Evolutionary conservation across 176 grass and related monocot species (phyloP), one percentile per base, ranked within the genome.

Genomic region (Bromus sterilis): DNA sequence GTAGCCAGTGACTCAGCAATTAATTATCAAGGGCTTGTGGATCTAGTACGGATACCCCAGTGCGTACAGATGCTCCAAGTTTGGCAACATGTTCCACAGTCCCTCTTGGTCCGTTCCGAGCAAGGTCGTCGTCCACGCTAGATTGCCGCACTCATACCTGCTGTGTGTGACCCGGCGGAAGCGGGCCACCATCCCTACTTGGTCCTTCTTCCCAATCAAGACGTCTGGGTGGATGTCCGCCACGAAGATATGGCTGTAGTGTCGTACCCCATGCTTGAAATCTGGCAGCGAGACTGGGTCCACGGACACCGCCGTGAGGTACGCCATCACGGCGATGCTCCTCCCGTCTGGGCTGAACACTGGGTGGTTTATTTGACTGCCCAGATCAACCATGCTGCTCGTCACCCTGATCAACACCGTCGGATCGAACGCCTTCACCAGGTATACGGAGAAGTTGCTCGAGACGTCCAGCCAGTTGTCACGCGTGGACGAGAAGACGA

Each of bases 401-500:
- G 70, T 53, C 62, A 85, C 83, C 56, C 73, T 68, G 0, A 64
- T 64, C 60, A 64, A 8, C 15, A 85, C 83, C 15, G 32, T 35
- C 0, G 46, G 53, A 33, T 77, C 34, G 1, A 0, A 6, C 3
- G 33, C n/a, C 12, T 41, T 77, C 75, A 77, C 62, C 4, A 85
- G 31, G 16, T 31, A 85, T 0, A 85, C 11, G 35, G 74, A 34
- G 77, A 57, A 83, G 49, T 76, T 24, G 7, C 15, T 46, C 61
- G 0, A 32, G n/a, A n/a, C n/a, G 15, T 78, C 61, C 20, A 85
- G 82, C 13, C 61, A n/a, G 13, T 78, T 67, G 28, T 7, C 74
- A 0, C 78, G 87, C 0, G 78, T 82, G 0, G 87, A 89, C 0
- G 87, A 77, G 88, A 90, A 90, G 41, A 80, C 84, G 32, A 90